Evolutionary conservation across 805 yeast species (phyloP).

Genomic region (Saccharomycopsis capsularis): DNA sequence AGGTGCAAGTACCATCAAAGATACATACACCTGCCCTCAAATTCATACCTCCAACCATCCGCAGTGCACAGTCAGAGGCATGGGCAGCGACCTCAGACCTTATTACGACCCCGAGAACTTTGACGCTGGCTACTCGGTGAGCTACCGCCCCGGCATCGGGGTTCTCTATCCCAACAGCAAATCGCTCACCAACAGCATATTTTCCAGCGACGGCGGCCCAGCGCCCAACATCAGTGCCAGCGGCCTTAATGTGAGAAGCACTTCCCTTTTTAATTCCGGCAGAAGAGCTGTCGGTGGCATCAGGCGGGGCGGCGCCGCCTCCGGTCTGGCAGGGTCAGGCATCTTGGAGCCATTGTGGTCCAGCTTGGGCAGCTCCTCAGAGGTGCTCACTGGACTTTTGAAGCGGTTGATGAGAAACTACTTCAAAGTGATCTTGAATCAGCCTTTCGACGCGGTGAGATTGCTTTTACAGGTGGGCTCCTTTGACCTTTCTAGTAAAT

Average conservation of each 20-base stretch:
- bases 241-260: neutral
- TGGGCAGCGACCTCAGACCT: slow-evolving; percentile 42
- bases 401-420: slow-evolving; percentile 63
- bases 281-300: slow-evolving; percentile 15
- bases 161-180: slow-evolving; percentile 42
- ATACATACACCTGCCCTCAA: neutral
- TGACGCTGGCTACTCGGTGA: slow-evolving; percentile 55
- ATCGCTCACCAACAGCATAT: slow-evolving; percentile 28
- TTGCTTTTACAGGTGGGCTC: slow-evolving; percentile 75
- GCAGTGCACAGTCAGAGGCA: too few species aligned
- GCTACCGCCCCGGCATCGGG: slow-evolving; percentile 55
- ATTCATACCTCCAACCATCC: neutral
- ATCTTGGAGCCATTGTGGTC: slow-evolving; percentile 2
- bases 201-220: slow-evolving; percentile 3
- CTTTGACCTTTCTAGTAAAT: slow-evolving; percentile 29
- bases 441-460: slow-evolving; percentile 83
- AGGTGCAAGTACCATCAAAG: neutral
- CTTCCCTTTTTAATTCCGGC: neutral
- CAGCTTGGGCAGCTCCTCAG: slow-evolving; percentile 48
- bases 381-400: slow-evolving; percentile 48
- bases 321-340: slow-evolving; percentile 1
- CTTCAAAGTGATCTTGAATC: slow-evolving; percentile 59
- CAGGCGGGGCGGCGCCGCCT: slow-evolving; percentile 2
- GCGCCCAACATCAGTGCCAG: neutral
- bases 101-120: slow-evolving; percentile 65